Evolutionary conservation across 768 basidiomycete genomes (phyloP), one percentile per base, ranked within the genome.

Genomic region (Mycena alexandri): DNA sequence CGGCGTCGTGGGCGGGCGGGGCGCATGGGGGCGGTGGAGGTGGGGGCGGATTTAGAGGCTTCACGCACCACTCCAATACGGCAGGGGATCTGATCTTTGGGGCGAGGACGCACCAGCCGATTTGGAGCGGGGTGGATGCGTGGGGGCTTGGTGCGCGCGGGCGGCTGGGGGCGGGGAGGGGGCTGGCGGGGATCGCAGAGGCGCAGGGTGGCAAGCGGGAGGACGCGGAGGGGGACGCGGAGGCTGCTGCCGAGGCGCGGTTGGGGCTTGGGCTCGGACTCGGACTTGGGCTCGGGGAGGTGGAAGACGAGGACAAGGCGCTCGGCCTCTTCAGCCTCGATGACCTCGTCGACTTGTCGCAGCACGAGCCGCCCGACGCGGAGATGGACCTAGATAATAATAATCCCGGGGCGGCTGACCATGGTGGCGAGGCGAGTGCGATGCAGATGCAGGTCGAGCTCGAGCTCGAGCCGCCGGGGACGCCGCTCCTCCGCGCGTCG

Each of bases 11-110:
- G 90, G 89, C 7, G 92, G 93, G 29, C 29, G 29, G 91, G 52
- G 75, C 87, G n/a, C 87, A 85, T 7, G 54, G 64, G 13, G 70
- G 64, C 0, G 60, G 58, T 5, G 42, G 42, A 8, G 57, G 57
- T 2, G 62, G 70, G 11, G 83, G 80, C 72, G 86, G 86, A 21
- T 90, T 89, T 77, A 82, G 90, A 62, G 92, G 92, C 4, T 93
- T 92, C 81, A 92, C 91, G 17, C 91, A 94, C 71, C 93, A 94
- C 75, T 94, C 93, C 44, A 89, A 83, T 75, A 91, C 91, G 75
- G 93, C 93, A 33, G 93, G 93, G 13, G 93, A 94, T 77, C 85
- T 94, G 71, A 94, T 94, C 71, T 94, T 93, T 72, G 91, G 92
- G 63, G 84, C 92, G 34, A 84, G 92, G 65, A 83, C 89, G 10